phyloP scores from a whole-genome alignment of 1,139 yeast genomes.

The Lizanozyma gosingica region DNA sequence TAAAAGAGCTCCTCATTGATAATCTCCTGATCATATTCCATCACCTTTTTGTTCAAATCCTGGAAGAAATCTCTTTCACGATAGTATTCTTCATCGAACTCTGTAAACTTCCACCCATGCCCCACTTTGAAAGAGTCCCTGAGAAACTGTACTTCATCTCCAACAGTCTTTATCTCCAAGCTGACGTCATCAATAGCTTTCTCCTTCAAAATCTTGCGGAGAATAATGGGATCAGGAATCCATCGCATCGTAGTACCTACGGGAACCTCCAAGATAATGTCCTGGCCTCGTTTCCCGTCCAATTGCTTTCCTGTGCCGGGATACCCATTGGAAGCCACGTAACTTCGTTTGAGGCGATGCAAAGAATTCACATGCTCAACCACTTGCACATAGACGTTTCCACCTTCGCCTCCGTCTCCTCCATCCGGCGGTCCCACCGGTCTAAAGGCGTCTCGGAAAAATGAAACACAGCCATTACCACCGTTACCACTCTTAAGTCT shows the following conservation, averaged over 20 bases:
- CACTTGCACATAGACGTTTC: constrained; percentile 76
- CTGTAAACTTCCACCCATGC: constrained; percentile 82
- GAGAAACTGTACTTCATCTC: constrained; percentile 40
- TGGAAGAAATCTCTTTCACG: constrained; percentile 54
- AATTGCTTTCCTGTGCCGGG: constrained; percentile 68
- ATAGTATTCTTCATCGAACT: constrained; percentile 64
- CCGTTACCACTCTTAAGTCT: constrained; percentile 74
- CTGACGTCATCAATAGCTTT: constrained; percentile 19
- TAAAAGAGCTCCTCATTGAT: constrained; percentile 48
- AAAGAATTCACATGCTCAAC: constrained; percentile 61
- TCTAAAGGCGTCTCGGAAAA: constrained; percentile 76
- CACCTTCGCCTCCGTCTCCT: constrained; percentile 96
- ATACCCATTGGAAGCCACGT: constrained; percentile 64
- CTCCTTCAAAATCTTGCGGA: constrained; percentile 25
- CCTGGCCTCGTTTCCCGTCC: constrained; percentile 78
- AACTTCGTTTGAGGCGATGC: constrained; percentile 58
- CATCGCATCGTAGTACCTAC: constrained; percentile 82
- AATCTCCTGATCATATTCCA: constrained; percentile 52
- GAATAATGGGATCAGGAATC: constrained; percentile 67
- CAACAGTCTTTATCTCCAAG: constrained; percentile 16
- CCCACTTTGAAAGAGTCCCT: constrained; percentile 58
- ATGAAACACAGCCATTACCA: constrained; percentile 82
- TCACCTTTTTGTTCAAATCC: constrained; percentile 54
- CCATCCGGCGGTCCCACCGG: constrained; percentile 95
- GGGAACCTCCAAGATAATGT: constrained; percentile 76